Evolutionary conservation across 345 rosid genomes (phyloP).

Genomic region (Arabis hirsuta): DNA sequence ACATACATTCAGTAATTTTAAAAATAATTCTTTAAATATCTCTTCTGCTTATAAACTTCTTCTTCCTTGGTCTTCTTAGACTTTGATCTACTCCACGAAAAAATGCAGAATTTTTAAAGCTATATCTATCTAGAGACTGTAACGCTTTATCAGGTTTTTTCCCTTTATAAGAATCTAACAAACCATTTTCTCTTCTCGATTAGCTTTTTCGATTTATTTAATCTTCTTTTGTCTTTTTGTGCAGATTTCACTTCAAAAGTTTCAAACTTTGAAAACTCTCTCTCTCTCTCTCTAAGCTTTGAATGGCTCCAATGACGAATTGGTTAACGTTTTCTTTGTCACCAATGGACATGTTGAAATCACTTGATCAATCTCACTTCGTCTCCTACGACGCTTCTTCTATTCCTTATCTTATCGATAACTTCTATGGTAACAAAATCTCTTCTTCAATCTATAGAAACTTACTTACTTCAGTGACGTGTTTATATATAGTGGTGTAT

Average conservation of each 20-base stretch:
- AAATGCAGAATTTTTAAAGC: slow-evolving; percentile 7
- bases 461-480: background rate
- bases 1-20: background rate
- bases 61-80: slow-evolving; percentile 1
- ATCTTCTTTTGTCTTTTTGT: slow-evolving; percentile 24
- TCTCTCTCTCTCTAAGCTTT: background rate
- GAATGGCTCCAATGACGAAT: slow-evolving; percentile 54
- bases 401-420: slow-evolving; percentile 72
- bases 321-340: slow-evolving; percentile 88
- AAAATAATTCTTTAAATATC: background rate
- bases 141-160: slow-evolving; percentile 19
- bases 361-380: slow-evolving; percentile 62
- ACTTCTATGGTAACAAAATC: slow-evolving; percentile 66
- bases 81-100: background rate
- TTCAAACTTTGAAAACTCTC: slow-evolving; percentile 24
- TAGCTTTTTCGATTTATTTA: slow-evolving; percentile 12
- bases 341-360: slow-evolving; percentile 84
- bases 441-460: background rate
- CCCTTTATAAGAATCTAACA: no score
- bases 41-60: background rate
- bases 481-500: slow-evolving; percentile 6
- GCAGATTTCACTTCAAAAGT: slow-evolving; percentile 18
- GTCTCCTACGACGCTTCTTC: slow-evolving; percentile 56
- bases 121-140: background rate
- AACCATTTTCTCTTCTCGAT: background rate